phyloP scores from a whole-genome alignment of 345 rosid species.

The Microcos paniculata region DNA sequence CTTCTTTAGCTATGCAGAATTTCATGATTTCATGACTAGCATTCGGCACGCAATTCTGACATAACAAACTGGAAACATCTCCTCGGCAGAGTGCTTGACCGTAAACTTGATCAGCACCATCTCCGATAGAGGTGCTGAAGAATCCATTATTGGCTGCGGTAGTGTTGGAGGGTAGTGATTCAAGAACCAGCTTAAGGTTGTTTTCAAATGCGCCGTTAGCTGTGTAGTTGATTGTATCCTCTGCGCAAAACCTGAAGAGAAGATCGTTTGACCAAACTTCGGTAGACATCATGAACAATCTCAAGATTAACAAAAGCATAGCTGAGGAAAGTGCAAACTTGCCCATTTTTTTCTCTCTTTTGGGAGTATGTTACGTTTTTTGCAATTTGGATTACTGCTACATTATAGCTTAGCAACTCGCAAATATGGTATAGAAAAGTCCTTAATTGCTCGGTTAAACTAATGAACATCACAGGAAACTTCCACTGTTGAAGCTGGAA shows the following conservation, averaged over 20 bases:
- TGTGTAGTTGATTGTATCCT: not conserved
- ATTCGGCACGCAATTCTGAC: slow-evolving; percentile 27
- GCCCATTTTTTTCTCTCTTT: not conserved
- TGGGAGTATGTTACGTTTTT: not conserved
- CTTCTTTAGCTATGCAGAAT: slow-evolving; percentile 17
- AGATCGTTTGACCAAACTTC: not conserved
- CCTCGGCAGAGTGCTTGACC: slow-evolving; percentile 7
- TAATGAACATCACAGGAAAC: not conserved
- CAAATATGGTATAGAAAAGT: not conserved
- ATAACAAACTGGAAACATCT: not conserved
- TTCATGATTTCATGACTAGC: slow-evolving; percentile 24
- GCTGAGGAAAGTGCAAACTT: not conserved
- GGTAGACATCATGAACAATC: not conserved
- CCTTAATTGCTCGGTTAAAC: not conserved
- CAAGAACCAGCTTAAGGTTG: slow-evolving; percentile 2
- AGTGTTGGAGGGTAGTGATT: not conserved
- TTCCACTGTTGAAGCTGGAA: not conserved
- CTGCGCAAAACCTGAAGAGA: not conserved
- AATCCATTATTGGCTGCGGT: not conserved
- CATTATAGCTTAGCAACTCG: not conserved
- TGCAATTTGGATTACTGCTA: not conserved
- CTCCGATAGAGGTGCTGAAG: slow-evolving; percentile 5
- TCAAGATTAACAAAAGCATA: not conserved
- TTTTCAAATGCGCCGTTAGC: not conserved
- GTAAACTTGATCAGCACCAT: not conserved